Percentiles rank a stretch among this genome's conserved stretches.
Conservation (phyloP, 2,329 filamentous ascomycete genomes). For the Xylaria polymorpha region DNA sequence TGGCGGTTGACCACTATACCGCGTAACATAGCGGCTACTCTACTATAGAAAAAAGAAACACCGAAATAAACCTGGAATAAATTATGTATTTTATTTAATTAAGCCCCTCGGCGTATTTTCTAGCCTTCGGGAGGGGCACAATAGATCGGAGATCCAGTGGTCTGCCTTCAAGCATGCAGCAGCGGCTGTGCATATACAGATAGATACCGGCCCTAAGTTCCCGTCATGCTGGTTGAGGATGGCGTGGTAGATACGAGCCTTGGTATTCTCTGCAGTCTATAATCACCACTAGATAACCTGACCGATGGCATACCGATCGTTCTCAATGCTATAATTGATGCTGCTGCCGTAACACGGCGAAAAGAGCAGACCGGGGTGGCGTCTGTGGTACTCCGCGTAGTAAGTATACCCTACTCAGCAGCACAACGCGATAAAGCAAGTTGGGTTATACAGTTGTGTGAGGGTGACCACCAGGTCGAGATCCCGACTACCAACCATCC, state of each 20-base stretch:
- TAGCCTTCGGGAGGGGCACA: constrained; percentile 20
- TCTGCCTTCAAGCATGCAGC: constrained; percentile 23
- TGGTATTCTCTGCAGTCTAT: constrained; percentile 17
- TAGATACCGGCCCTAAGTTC: constrained; percentile 31
- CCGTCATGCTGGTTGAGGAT: constrained; percentile 29
- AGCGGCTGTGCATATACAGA: constrained; percentile 19
- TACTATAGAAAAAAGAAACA: background rate
- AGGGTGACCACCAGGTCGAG: constrained; percentile 22
- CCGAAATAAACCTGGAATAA: background rate
- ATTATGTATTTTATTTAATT: constrained; percentile 24
- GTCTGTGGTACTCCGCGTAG: constrained; percentile 3
- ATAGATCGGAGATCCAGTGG: constrained; percentile 19
- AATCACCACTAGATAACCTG: background rate
- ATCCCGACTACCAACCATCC: background rate
- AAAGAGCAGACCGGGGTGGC: constrained; percentile 17
- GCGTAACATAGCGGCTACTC: background rate
- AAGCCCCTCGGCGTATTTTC: constrained; percentile 14
- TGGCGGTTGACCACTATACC: constrained; percentile 12
- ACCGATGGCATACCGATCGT: constrained; percentile 22
- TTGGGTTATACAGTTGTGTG: constrained; percentile 17
- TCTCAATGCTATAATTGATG: constrained; percentile 19
- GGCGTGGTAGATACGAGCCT: constrained; percentile 27
- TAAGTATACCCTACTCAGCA: constrained; percentile 4
- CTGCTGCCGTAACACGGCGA: constrained; percentile 20
- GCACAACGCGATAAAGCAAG: constrained; percentile 7